Evolutionary conservation across 208 protist species (phyloP).

Genomic region (Acanthamoeba lenticulata): DNA sequence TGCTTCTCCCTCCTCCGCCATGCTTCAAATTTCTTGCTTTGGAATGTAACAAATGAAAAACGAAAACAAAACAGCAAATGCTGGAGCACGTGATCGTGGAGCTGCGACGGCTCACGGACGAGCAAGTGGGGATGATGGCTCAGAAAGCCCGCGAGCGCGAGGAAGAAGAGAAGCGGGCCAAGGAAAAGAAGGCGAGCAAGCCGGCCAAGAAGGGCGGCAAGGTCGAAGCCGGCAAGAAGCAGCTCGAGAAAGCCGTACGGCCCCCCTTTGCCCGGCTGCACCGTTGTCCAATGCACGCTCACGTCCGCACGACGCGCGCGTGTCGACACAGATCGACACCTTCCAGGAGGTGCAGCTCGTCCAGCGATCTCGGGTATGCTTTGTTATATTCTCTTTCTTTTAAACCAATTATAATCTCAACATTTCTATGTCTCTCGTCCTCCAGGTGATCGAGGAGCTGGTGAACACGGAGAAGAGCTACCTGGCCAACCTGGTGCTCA

Average conservation of each 20-base stretch:
- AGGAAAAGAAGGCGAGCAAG: background rate
- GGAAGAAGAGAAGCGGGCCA: background rate
- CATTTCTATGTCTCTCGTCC: background rate
- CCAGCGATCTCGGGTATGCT: background rate
- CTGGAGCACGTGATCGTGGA: background rate
- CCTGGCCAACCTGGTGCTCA: background rate
- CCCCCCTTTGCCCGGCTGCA: background rate
- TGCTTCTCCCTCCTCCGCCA: background rate
- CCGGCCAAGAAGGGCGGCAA: background rate
- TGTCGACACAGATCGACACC: background rate
- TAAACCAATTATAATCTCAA: too few relatives aligned
- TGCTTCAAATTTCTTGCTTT: too few relatives aligned
- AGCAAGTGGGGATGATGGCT: background rate
- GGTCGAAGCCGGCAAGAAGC: background rate
- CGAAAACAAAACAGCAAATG: background rate
- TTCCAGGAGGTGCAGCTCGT: slow-evolving; percentile 57
- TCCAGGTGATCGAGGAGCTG: slow-evolving; percentile 46
- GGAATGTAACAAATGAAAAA: background rate
- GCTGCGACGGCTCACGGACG: background rate
- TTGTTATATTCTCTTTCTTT: background rate
- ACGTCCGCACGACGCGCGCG: too few relatives aligned
- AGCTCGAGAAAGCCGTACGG: background rate
- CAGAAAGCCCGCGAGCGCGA: background rate
- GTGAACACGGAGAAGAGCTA: slow-evolving; percentile 57
- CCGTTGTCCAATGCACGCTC: background rate